Evolutionary conservation across 164 flowering plant species (phyloP).

Genomic region (Stephania japonica): DNA sequence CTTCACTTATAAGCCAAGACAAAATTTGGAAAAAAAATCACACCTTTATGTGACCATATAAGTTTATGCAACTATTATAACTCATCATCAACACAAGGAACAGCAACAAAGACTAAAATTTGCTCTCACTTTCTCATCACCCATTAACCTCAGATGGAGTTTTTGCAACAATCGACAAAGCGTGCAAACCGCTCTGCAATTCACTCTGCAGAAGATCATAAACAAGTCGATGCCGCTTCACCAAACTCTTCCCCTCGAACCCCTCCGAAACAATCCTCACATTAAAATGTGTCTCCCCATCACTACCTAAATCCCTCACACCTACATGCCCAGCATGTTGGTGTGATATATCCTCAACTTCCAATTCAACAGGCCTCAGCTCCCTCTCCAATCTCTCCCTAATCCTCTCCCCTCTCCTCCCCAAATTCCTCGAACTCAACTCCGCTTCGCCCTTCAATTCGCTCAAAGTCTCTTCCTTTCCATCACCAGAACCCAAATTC

Average conservation of each 20-base stretch:
- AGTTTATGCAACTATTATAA: neutral
- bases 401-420: conserved; percentile 66
- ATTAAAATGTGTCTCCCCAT: conserved; percentile 93
- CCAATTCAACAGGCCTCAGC: conserved; percentile 59
- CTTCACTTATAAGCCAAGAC: neutral
- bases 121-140: conserved; percentile 24
- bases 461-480: neutral
- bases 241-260: conserved; percentile 87
- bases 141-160: conserved; percentile 63
- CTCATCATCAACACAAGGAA: neutral
- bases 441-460: conserved; percentile 1
- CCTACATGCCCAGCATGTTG: conserved; percentile 94
- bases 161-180: conserved; percentile 84
- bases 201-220: conserved; percentile 75
- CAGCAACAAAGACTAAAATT: neutral
- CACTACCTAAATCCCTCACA: conserved; percentile 37
- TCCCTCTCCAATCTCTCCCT: conserved; percentile 52
- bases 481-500: neutral
- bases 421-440: conserved; percentile 5
- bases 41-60: neutral
- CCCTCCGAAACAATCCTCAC: conserved; percentile 65
- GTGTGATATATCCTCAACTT: conserved; percentile 73
- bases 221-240: conserved; percentile 79
- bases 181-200: conserved; percentile 81
- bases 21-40: neutral